Evolutionary conservation across 2,329 filamentous ascomycete species (phyloP).

Genomic region (Zymoseptoria passerinii): DNA sequence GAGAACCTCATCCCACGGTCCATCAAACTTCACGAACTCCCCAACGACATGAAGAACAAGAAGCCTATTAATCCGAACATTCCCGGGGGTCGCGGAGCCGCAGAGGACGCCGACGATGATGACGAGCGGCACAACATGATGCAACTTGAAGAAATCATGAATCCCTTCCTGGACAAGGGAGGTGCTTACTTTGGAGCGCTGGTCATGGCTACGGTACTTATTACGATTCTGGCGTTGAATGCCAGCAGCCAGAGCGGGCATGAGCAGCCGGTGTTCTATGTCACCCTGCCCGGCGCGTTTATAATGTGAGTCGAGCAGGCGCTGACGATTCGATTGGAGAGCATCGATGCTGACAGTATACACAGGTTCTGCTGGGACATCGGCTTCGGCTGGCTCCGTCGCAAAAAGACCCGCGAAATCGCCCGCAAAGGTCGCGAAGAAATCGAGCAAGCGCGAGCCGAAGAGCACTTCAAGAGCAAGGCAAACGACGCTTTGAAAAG

Average conservation of each 20-base stretch:
- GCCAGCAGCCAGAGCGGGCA: slow-evolving; percentile 46
- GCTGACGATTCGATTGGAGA: neutral
- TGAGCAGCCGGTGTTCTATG: slow-evolving; percentile 55
- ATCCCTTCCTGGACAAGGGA: slow-evolving; percentile 61
- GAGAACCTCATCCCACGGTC: slow-evolving; percentile 54
- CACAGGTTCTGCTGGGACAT: slow-evolving; percentile 57
- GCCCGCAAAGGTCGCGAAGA: slow-evolving; percentile 46
- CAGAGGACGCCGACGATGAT: slow-evolving; percentile 42
- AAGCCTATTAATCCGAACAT: slow-evolving; percentile 66
- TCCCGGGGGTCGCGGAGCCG: slow-evolving; percentile 51
- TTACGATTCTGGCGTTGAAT: slow-evolving; percentile 59
- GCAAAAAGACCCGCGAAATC: slow-evolving; percentile 55
- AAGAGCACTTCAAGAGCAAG: slow-evolving; percentile 12
- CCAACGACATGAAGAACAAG: slow-evolving; percentile 46
- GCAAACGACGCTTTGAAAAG: neutral
- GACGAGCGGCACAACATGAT: slow-evolving; percentile 48
- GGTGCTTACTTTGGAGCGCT: slow-evolving; percentile 56
- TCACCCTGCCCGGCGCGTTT: slow-evolving; percentile 60
- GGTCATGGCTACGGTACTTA: slow-evolving; percentile 59
- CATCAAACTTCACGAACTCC: slow-evolving; percentile 61
- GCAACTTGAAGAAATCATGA: slow-evolving; percentile 65
- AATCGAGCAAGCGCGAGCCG: slow-evolving; percentile 37
- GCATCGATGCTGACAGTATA: neutral
- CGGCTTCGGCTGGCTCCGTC: slow-evolving; percentile 53
- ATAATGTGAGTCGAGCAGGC: slow-evolving; percentile 39